Base-by-base conservation (phyloP, 768 basidiomycete genomes). In the Macrolepiota fuliginosa region DNA sequence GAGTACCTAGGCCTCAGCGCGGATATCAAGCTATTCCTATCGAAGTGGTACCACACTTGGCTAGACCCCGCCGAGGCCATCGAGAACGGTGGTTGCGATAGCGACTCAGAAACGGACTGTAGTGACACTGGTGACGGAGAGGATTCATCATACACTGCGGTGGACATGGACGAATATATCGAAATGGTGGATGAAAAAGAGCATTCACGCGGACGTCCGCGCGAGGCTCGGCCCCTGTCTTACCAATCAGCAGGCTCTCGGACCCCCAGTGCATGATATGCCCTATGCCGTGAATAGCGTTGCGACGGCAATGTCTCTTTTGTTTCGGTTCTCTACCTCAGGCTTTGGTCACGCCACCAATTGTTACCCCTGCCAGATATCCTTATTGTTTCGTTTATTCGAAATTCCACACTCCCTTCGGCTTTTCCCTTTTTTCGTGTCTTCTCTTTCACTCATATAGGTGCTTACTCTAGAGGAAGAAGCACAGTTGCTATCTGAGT, bases 1-100 rank as follows among this genome's bases (percentile, higher is more conserved):
- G 93, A 96, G 70, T 96, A 92, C 69, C 87, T 96, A 53, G 89
- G 86, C 19, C 81, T 96, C 63, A 79, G 85, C 56, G 76, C 85
- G 17, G 87, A 90, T 47, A 85, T 95, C 72, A 94, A 92, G 71
- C 73, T 87, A 15, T 90, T 90, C 69, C 78, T 94, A 52, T 86
- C 88, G 0, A 80, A 78, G 60, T 95, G 90, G 89, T 92, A 90
- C 72, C 77, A 81, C 56, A 77, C 79, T 27, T 89, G 89, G 88
- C 69, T 84, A 47, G 76, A 82, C 54, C 73, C 79, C 1, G 71
- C 70, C 46, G 74, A 70, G 29, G 69, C 69, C 46, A 66, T 62
- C 36, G 63, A 65, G 45, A 61, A 64, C 3, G 65, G 70, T 29
- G 75, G 72, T 25, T 71, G 68, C n/a, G 76, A 75, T 40, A 74